Evolutionary conservation across 768 basidiomycete species (phyloP), one percentile per base, ranked within the genome.

Genomic region (Sarcomyxa edulis): DNA sequence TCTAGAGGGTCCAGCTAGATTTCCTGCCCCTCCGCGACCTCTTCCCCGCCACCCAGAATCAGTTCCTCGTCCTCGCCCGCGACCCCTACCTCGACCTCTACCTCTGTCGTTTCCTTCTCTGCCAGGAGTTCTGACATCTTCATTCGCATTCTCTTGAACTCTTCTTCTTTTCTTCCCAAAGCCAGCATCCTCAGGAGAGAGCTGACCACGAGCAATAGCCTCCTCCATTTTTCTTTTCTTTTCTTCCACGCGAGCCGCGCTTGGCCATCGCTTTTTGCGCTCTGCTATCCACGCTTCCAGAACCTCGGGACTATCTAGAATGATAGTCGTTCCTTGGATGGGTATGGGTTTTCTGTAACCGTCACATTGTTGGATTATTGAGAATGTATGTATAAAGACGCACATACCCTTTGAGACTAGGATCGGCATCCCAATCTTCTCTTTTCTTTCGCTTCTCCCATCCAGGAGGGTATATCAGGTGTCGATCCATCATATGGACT

Each of bases 401-500:
- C 22, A 44, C 14, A 43, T 45, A 87, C 87, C 86, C 85, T 60
- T 78, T 86, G 36, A 91, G 66, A 57, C 76, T 81, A 11, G 83
- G 84, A 60, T 90, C 88, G 2, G 88, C 78, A 52, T 88, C 87
- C 86, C 87, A 89, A 21, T 82, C 82, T 24, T 56, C 40, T 51
- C 66, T 74, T 39, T 71, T 69, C 45, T 68, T 71, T 47, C 58
- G 56, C 32, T 72, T 67, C 20, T 81, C 66, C 80, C 83, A 88
- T 15, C 78, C 81, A 30, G 74, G 71, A 16, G 90, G 89, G 47
- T 77, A 89, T 32, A 91, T 78, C 29, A 92, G 68, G 56, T 92
- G 89, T n/a, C 88, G 71, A 49, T 91, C 89, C 88, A 90, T 91
- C 78, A 79, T 83, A 52, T 93, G 90, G 20, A 65, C 69, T 56